These are phyloP conservation scores for Euryodendron excelsum DNA, from an alignment of 148 eudicot genomes.

Conservation along the genomic window DNA sequence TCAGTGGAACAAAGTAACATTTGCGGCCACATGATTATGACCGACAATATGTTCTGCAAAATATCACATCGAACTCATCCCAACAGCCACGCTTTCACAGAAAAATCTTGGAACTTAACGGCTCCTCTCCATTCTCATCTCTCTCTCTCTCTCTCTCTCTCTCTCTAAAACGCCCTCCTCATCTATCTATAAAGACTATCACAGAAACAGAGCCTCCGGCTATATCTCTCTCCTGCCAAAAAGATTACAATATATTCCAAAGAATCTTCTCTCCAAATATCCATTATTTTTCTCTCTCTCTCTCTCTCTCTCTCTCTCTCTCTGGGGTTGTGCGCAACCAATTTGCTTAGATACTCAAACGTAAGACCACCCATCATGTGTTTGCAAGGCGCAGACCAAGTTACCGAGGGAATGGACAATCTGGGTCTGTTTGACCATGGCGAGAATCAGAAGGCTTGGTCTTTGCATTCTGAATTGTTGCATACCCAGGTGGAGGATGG, in stretches of 20 bases:
- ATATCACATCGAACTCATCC: neutral
- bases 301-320: neutral
- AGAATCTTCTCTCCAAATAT: neutral
- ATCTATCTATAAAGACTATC: neutral
- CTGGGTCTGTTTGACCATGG: neutral
- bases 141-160: neutral
- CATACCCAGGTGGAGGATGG: constrained; percentile 38
- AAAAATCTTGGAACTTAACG: constrained; percentile 4
- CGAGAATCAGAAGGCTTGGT: constrained; percentile 12
- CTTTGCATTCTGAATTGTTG: constrained; percentile 24
- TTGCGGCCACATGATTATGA: constrained; percentile 28
- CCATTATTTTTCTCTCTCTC: neutral
- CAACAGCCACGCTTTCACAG: neutral
- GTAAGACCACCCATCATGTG: constrained; percentile 35
- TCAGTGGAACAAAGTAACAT: neutral
- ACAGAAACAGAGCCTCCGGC: neutral
- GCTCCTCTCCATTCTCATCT: neutral
- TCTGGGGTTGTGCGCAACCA: neutral
- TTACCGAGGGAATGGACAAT: constrained; percentile 34
- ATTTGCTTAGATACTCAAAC: constrained; percentile 22
- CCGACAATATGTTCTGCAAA: neutral
- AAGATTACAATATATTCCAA: neutral
- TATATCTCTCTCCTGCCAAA: too few species aligned
- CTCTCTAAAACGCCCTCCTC: too few species aligned
- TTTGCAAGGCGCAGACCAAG: constrained; percentile 48